Percentiles rank a stretch among this genome's conserved stretches.
Evolutionary conservation across 768 basidiomycete genomes (phyloP).

Genomic region (Boletus coccyginus): DNA sequence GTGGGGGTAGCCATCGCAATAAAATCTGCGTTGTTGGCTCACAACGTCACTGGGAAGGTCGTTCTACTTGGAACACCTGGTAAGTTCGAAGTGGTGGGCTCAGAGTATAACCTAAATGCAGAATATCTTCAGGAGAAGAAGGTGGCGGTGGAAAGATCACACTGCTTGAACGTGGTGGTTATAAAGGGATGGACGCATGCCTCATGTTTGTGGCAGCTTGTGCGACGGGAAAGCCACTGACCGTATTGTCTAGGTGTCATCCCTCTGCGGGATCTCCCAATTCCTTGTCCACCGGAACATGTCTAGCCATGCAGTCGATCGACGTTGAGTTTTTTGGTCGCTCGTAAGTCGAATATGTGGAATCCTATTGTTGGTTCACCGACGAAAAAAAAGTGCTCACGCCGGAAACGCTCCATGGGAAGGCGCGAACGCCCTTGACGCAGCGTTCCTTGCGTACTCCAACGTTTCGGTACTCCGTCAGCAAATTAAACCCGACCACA

Average conservation of each 20-base stretch:
- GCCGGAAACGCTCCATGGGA: slow-evolving; percentile 85
- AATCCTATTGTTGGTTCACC: slow-evolving; percentile 1
- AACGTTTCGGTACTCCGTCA: slow-evolving; percentile 78
- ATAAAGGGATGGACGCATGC: slow-evolving; percentile 78
- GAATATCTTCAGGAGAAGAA: slow-evolving; percentile 61
- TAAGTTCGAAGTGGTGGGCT: slow-evolving; percentile 24
- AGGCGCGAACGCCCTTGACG: slow-evolving; percentile 83
- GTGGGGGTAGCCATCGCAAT: slow-evolving; percentile 73
- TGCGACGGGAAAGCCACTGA: slow-evolving; percentile 15
- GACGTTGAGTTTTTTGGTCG: slow-evolving; percentile 73
- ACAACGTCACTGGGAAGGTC: slow-evolving; percentile 62
- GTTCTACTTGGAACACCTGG: slow-evolving; percentile 78
- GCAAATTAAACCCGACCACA: slow-evolving; percentile 79
- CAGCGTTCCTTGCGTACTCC: slow-evolving; percentile 82
- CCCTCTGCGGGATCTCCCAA: slow-evolving; percentile 55
- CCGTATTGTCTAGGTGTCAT: slow-evolving; percentile 56
- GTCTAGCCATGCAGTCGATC: slow-evolving; percentile 63
- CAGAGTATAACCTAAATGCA: neutral
- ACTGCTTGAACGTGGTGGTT: slow-evolving; percentile 72
- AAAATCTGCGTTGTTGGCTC: slow-evolving; percentile 61
- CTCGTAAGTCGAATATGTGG: slow-evolving; percentile 43
- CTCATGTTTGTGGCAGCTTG: slow-evolving; percentile 51
- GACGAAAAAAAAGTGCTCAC: slow-evolving; percentile 54
- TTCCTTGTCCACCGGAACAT: slow-evolving; percentile 49
- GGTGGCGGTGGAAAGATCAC: slow-evolving; percentile 73